phyloP scores from a whole-genome alignment of 352 stramenopile species.

The Peronospora belbahrii region DNA sequence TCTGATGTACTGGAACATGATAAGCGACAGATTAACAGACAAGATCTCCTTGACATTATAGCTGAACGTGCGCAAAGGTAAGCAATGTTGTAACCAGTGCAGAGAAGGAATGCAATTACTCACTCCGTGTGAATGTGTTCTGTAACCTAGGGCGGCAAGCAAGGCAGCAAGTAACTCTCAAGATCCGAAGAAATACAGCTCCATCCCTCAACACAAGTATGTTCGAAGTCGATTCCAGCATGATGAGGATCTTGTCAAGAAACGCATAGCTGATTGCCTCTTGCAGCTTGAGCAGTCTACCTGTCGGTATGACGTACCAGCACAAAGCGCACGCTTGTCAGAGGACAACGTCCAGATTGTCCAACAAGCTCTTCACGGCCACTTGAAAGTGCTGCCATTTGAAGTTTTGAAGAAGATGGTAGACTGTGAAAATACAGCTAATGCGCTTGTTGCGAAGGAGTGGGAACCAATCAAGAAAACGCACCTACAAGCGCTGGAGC shows the following conservation, averaged over 20 bases:
- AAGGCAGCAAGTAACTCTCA: slow-evolving; percentile 1
- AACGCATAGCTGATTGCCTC: slow-evolving; percentile 33
- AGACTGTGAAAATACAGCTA: slow-evolving; percentile 38
- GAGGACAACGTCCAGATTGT: slow-evolving; percentile 42
- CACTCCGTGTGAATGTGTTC: not conserved
- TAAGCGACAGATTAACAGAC: slow-evolving; percentile 20
- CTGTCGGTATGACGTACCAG: slow-evolving; percentile 38
- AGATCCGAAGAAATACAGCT: slow-evolving; percentile 21
- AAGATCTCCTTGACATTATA: slow-evolving; percentile 22
- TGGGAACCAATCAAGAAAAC: slow-evolving; percentile 53
- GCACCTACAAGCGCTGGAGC: slow-evolving; percentile 36
- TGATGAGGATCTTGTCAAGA: slow-evolving; percentile 32
- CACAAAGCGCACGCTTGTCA: slow-evolving; percentile 32
- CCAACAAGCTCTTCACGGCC: slow-evolving; percentile 45
- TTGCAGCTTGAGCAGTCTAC: slow-evolving; percentile 34
- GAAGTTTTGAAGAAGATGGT: slow-evolving; percentile 55
- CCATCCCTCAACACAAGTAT: slow-evolving; percentile 37
- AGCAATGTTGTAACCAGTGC: slow-evolving; percentile 15
- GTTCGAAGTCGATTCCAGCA: slow-evolving; percentile 45
- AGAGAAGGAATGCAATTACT: slow-evolving; percentile 14
- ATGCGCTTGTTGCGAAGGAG: slow-evolving; percentile 39
- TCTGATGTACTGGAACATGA: not conserved
- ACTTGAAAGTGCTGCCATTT: slow-evolving; percentile 48
- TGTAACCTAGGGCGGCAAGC: slow-evolving; percentile 14
- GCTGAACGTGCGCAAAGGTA: slow-evolving; percentile 32